Evolutionary conservation across 169 alveolate genomes (phyloP).

Genomic region (Plasmodium billcollinsi): DNA sequence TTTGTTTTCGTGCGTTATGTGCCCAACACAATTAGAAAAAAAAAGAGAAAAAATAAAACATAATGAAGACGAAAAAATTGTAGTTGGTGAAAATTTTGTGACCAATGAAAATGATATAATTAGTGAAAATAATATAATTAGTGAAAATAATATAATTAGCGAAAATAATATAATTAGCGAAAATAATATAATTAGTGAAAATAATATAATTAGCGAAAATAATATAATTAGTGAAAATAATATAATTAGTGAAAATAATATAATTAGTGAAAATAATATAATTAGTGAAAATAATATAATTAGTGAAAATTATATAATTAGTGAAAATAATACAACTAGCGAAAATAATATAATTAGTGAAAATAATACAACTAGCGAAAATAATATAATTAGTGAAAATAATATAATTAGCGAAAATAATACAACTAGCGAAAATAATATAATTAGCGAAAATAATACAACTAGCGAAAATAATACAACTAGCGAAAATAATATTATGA

Average conservation of each 20-base stretch:
- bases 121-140: neutral
- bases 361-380: neutral
- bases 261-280: no score
- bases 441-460: neutral
- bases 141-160: neutral
- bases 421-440: neutral
- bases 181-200: neutral
- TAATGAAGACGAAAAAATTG: neutral
- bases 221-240: neutral
- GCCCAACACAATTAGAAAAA: neutral
- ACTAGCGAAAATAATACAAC: no score
- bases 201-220: neutral
- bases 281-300: neutral
- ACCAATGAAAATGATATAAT: neutral
- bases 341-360: no score
- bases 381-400: neutral
- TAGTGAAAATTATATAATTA: neutral
- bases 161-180: neutral
- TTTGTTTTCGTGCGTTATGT: constrained; percentile 44
- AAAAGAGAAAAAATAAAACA: neutral
- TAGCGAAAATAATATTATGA: neutral
- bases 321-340: neutral
- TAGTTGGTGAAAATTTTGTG: neutral
- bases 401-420: no score
- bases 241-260: neutral